Conservation (phyloP, 176 grass and related monocot species). For the Thalia dealbata region DNA sequence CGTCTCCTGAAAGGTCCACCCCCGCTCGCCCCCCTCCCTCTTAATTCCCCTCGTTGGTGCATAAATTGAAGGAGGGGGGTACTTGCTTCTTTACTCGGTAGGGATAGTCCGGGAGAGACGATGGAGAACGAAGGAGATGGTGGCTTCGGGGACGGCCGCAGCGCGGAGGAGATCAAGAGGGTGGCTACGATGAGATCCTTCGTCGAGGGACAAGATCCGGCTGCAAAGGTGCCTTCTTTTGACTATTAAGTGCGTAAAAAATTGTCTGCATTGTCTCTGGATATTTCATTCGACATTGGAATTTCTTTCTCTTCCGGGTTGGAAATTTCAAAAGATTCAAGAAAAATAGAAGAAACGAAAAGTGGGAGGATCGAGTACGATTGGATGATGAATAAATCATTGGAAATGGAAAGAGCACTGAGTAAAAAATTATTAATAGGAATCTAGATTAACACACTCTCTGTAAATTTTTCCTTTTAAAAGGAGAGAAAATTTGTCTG, state of each 20-base stretch:
- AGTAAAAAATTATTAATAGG: too few species aligned
- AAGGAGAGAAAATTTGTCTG: too few species aligned
- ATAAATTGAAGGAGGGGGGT: not conserved
- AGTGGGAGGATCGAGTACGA: too few species aligned
- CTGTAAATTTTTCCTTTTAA: too few species aligned
- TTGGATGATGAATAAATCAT: too few species aligned
- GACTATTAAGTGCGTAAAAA: not conserved
- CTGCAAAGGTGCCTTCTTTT: slow-evolving; percentile 37
- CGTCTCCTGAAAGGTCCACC: not conserved
- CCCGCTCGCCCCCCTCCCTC: not conserved
- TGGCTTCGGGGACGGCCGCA: not conserved
- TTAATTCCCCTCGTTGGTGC: not conserved
- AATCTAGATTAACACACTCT: too few species aligned
- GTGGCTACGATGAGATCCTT: slow-evolving; percentile 44
- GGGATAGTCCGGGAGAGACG: not conserved
- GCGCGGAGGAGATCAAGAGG: slow-evolving; percentile 46
- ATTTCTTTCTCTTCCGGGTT: not conserved
- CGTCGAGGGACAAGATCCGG: slow-evolving; percentile 48
- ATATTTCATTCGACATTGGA: not conserved
- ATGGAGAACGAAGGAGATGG: not conserved
- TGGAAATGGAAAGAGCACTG: too few species aligned
- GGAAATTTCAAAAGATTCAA: not conserved
- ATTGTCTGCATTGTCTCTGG: not conserved
- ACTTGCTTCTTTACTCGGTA: not conserved
- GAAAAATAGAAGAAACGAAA: too few species aligned